Conservation (phyloP, 192 early-diverging fungal species). For the Phlyctochytrium bullatum region DNA sequence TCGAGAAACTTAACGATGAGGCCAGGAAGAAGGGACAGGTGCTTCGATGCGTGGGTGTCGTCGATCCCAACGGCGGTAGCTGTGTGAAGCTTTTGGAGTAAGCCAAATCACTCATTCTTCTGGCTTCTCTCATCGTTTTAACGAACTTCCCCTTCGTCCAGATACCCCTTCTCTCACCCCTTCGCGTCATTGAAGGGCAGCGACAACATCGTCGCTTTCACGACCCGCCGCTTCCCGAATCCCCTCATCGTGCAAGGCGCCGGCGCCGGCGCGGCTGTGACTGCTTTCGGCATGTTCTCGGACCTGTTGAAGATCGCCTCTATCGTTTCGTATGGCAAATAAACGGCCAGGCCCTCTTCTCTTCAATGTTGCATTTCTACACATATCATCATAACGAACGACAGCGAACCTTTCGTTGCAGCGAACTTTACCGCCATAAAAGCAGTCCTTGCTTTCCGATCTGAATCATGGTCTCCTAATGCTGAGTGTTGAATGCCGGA, state of each 20-base stretch:
- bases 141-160: conserved; percentile 16
- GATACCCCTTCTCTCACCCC: conserved; percentile 83
- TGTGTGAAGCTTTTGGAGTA: conserved; percentile 76
- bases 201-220: conserved; percentile 98
- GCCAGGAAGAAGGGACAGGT: conserved; percentile 72
- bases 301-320: conserved; percentile 81
- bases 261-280: conserved; percentile 95
- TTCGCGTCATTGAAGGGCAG: conserved; percentile 95
- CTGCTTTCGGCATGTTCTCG: conserved; percentile 95
- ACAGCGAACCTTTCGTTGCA: too few relatives aligned
- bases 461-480: too few relatives aligned
- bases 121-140: neutral
- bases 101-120: too few relatives aligned
- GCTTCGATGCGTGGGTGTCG: conserved; percentile 90
- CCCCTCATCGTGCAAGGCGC: conserved; percentile 93
- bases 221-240: conserved; percentile 90
- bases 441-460: too few relatives aligned
- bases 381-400: too few relatives aligned
- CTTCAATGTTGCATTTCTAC: too few relatives aligned
- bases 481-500: too few relatives aligned
- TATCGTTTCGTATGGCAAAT: conserved; percentile 11
- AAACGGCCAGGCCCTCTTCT: neutral
- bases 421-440: too few relatives aligned
- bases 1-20: conserved; percentile 74
- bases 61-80: conserved; percentile 72